Evolutionary conservation across 1,139 yeast species (phyloP).

Genomic region (Pichiaceae sp.): DNA sequence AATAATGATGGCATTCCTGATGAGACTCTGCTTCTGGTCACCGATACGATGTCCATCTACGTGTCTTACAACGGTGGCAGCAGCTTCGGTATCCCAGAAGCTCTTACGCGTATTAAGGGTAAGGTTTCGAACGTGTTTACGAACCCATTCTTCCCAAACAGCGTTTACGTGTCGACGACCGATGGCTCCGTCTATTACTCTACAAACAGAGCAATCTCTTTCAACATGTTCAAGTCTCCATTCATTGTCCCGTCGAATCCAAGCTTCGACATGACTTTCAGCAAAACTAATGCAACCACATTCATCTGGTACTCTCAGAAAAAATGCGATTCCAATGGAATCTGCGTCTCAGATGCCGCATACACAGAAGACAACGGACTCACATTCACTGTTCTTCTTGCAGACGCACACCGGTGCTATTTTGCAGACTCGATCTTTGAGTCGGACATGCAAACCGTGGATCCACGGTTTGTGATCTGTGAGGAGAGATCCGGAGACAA

Average conservation of each 20-base stretch:
- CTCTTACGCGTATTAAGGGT: conserved; percentile 33
- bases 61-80: conserved; percentile 79
- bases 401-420: conserved; percentile 52
- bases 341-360: conserved; percentile 52
- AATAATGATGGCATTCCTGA: conserved; percentile 26
- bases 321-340: conserved; percentile 38
- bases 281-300: conserved; percentile 43
- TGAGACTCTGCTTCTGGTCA: conserved; percentile 66
- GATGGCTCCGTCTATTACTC: conserved; percentile 47
- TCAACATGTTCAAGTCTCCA: conserved; percentile 43
- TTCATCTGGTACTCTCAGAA: conserved; percentile 65
- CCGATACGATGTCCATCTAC: conserved; percentile 41
- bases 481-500: conserved; percentile 25
- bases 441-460: conserved; percentile 23
- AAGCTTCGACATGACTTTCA: conserved; percentile 37
- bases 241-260: conserved; percentile 6
- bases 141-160: conserved; percentile 57
- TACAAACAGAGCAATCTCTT: conserved; percentile 58
- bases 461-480: conserved; percentile 56
- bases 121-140: conserved; percentile 45
- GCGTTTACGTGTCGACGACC: conserved; percentile 52
- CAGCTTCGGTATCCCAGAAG: conserved; percentile 29
- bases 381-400: conserved; percentile 44
- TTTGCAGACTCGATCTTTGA: conserved; percentile 52
- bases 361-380: conserved; percentile 59